Evolutionary conservation across 495 filamentous ascomycete genomes (phyloP).

Genomic region (Aspergillus sclerotiicarbonarius): DNA sequence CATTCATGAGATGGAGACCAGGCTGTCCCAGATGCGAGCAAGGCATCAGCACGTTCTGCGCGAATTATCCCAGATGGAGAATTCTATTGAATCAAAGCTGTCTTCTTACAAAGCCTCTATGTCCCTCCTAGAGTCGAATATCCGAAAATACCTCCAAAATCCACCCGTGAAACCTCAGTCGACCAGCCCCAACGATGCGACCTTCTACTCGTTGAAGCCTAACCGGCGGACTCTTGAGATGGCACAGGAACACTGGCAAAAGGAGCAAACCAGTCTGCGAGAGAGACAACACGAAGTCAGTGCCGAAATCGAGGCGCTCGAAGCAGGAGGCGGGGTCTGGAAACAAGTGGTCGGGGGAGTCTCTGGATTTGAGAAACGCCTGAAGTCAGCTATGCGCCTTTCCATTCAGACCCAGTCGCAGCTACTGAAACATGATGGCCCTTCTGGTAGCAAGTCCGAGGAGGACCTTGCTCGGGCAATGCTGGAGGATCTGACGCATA

Average conservation of each 20-base stretch:
- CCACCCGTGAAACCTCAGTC: constrained; percentile 47
- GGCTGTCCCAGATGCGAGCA: constrained; percentile 65
- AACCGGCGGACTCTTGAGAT: constrained; percentile 73
- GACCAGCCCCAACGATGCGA: constrained; percentile 23
- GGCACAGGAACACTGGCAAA: constrained; percentile 73
- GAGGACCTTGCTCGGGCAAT: constrained; percentile 36
- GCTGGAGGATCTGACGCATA: constrained; percentile 42
- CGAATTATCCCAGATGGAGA: constrained; percentile 62
- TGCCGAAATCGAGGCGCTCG: constrained; percentile 70
- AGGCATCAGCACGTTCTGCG: constrained; percentile 58
- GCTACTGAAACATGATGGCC: constrained; percentile 13
- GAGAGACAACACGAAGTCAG: constrained; percentile 59
- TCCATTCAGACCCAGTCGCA: constrained; percentile 28
- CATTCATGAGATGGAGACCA: constrained; percentile 62
- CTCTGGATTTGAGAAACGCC: constrained; percentile 61
- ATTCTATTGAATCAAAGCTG: constrained; percentile 59
- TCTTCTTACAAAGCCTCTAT: constrained; percentile 57
- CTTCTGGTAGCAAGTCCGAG: constrained; percentile 16
- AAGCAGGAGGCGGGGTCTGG: constrained; percentile 83
- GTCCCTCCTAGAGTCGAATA: constrained; percentile 53
- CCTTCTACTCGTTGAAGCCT: constrained; percentile 56
- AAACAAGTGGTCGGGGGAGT: constrained; percentile 64
- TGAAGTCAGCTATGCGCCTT: constrained; percentile 56
- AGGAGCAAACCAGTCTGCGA: constrained; percentile 58
- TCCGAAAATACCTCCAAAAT: constrained; percentile 39